A percentile compares a stretch with the other conserved stretches of the same genome.
Conservation (phyloP, 73 alveolate species). For the Paramecium sexaurelia region DNA sequence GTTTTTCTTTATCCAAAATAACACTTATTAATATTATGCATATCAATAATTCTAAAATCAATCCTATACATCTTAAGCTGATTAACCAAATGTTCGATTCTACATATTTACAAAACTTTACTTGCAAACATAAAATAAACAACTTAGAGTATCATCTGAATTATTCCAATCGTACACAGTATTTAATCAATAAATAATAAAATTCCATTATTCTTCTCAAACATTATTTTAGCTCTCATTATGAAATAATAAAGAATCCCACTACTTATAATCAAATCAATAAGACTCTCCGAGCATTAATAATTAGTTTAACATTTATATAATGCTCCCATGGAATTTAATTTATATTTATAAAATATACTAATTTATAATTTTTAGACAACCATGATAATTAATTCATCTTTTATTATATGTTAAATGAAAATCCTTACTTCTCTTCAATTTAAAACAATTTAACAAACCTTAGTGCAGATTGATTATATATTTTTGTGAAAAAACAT, state of each 20-base stretch:
- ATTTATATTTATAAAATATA: background rate
- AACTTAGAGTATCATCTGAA: background rate
- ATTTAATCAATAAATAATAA: background rate
- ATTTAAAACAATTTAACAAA: no score
- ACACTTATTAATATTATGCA: slow-evolving; percentile 8
- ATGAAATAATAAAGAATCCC: background rate
- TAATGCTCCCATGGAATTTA: slow-evolving; percentile 21
- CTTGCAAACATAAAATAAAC: background rate
- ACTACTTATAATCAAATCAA: background rate
- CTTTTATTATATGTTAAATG: no score
- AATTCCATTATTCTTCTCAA: background rate
- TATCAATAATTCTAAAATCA: background rate
- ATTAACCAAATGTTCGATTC: background rate
- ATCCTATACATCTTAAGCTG: background rate
- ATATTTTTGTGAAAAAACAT: no score
- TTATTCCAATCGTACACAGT: background rate
- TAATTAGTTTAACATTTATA: background rate
- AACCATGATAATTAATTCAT: no score
- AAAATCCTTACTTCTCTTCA: no score
- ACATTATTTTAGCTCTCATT: background rate
- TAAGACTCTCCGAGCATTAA: background rate
- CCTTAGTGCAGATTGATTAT: no score
- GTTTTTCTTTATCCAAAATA: background rate
- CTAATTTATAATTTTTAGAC: no score
- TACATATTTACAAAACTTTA: background rate